Evolutionary conservation across 1,139 yeast species (phyloP).

Genomic region (Yamadazyma dushanensis): DNA sequence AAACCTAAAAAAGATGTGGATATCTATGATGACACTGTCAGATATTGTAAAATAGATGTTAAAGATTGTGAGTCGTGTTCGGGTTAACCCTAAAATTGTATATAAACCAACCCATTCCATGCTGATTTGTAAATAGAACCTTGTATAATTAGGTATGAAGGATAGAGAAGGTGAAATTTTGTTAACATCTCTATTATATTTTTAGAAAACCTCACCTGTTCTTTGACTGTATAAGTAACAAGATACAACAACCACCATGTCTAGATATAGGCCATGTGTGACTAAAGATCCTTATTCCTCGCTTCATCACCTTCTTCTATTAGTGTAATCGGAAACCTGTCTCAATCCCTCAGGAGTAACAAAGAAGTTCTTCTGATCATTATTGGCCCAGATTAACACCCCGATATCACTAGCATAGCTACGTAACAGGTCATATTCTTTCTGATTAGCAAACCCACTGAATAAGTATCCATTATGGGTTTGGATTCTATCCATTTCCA

Average conservation of each 20-base stretch:
- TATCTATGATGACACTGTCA: conserved; percentile 35
- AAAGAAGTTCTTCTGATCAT: conserved; percentile 70
- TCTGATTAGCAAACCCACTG: conserved; percentile 76
- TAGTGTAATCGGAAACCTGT: conserved; percentile 85
- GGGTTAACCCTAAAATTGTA: conserved; percentile 21
- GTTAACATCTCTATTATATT: no score
- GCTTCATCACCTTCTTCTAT: conserved; percentile 48
- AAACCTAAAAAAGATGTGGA: conserved; percentile 14
- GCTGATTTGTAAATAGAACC: conserved; percentile 1
- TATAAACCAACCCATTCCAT: no score
- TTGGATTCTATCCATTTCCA: conserved; percentile 89
- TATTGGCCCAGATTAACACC: conserved; percentile 82
- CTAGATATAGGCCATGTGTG: no score
- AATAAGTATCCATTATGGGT: conserved; percentile 86
- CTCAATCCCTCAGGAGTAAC: conserved; percentile 83
- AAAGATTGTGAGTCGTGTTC: conserved; percentile 50
- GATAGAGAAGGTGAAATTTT: no score
- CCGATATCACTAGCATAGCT: conserved; percentile 90
- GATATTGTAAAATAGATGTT: conserved; percentile 40
- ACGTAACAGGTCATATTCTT: conserved; percentile 72
- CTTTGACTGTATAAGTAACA: no score
- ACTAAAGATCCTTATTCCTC: no score
- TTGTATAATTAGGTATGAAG: no score
- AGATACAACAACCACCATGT: no score
- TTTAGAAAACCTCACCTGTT: no score